Percentiles rank a stretch among this genome's conserved stretches.
These are phyloP conservation scores for Scheffersomyces stambukii DNA, from an alignment of 1,139 yeast genomes.

Conservation along the genomic window DNA sequence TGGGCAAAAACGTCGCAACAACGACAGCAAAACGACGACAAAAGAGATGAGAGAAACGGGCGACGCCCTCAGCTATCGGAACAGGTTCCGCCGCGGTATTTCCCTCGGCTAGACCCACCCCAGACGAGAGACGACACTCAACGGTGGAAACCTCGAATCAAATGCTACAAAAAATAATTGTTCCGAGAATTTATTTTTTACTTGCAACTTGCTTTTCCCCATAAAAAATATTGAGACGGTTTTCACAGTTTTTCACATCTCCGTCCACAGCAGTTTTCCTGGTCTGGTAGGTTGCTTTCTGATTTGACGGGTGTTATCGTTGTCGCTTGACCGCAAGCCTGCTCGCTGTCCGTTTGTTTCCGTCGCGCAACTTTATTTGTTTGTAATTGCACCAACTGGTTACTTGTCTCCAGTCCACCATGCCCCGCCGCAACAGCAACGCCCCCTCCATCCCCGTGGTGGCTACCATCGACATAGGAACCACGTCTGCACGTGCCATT, in stretches of 20 bases:
- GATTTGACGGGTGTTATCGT: too few species aligned
- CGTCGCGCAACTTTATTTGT: neutral
- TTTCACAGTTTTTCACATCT: neutral
- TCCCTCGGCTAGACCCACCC: too few species aligned
- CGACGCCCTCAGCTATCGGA: too few species aligned
- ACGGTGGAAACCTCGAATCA: too few species aligned
- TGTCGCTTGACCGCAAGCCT: too few species aligned
- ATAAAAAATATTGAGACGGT: neutral
- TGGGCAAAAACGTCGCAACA: too few species aligned
- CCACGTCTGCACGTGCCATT: slow-evolving; percentile 91
- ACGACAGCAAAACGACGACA: too few species aligned
- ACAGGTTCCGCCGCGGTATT: too few species aligned
- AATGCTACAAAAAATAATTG: too few species aligned
- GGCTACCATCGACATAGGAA: slow-evolving; percentile 85
- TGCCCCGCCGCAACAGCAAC: slow-evolving; percentile 41
- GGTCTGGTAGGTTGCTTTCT: too few species aligned
- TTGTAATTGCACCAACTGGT: neutral
- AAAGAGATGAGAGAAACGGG: too few species aligned
- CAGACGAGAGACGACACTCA: too few species aligned
- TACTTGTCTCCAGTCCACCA: slow-evolving; percentile 7
- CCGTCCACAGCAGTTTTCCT: slow-evolving; percentile 1
- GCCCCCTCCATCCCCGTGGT: slow-evolving; percentile 48
- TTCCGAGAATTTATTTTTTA: slow-evolving; percentile 2
- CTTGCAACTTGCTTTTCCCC: slow-evolving; percentile 1
- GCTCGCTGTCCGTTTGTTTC: neutral